Base-by-base conservation (phyloP, 78 protist genomes). In the Acrasis kona region DNA sequence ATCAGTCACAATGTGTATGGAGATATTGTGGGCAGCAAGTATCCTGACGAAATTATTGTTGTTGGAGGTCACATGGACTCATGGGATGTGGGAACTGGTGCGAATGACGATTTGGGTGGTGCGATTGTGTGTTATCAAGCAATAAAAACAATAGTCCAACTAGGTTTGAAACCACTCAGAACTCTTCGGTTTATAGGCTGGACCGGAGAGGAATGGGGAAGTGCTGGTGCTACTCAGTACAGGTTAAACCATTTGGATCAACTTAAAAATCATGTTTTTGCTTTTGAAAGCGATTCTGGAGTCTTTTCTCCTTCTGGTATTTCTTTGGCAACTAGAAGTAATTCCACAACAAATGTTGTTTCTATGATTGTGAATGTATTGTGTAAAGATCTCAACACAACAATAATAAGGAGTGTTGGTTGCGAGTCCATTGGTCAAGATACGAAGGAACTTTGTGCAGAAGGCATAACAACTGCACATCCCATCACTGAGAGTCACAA, bases 1-100 rank as follows among this genome's bases (percentile, higher is more conserved):
- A 32, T 28, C n/a, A 73, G 85, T 7, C 41, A 75, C 72, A 88
- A 88, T 74, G 76, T 78, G 9, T 42, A 85, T 66, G 92, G 82
- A 7, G 84, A 88, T 65, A 57, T 88, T 3, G 74, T 68, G 28
- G 92, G 92, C 8, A 38, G 74, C 10, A 66, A 70, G 2, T 35
- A 78, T 37, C 92, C 92, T 0, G 86, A 88, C 28, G 68, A 88
- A 50, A 82, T 88, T 0, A 85, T 88, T 3, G 80, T 85, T 12
- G 30, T 88, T 36, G 84, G 88, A 5, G 92, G 87, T 30, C 92
- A 88, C 38, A 34, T 85, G 0, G 92, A 88, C 64, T 65, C 82
- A 3, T 88, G 92, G 92, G 92, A 88, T 65, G 84, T 88, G 5
- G 87, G 86, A 8, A 64, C 71, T n/a, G 92, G 89, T 8, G 92